A percentile compares a stretch with the other conserved stretches of the same genome.
Evolutionary conservation across 1,139 yeast species (phyloP).

Genomic region (Meyerozyma smithsonii): DNA sequence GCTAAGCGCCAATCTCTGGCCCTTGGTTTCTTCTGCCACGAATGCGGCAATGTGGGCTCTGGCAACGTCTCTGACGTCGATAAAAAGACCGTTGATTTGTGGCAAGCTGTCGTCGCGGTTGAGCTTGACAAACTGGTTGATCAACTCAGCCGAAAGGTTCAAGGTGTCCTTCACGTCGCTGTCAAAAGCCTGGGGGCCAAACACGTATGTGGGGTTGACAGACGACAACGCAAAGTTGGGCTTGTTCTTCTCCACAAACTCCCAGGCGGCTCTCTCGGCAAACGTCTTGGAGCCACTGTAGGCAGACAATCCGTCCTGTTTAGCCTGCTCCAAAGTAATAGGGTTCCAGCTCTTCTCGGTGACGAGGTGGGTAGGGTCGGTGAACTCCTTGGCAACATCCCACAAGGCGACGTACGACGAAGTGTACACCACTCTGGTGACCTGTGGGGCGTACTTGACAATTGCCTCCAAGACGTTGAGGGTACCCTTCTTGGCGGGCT

Average conservation of each 20-base stretch:
- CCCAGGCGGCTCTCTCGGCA: constrained; percentile 56
- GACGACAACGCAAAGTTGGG: constrained; percentile 41
- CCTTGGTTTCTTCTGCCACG: constrained; percentile 21
- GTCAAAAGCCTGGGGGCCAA: constrained; percentile 43
- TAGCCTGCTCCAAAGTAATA: constrained; percentile 28
- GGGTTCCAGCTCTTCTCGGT: constrained; percentile 38
- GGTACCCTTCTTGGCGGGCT: constrained; percentile 33
- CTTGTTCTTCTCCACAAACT: constrained; percentile 32
- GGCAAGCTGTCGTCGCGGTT: constrained; percentile 17
- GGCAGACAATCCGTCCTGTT: constrained; percentile 24
- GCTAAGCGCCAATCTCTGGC: constrained; percentile 24
- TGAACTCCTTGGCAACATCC: constrained; percentile 9
- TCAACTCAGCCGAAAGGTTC: constrained; percentile 32
- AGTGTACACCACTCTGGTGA: constrained; percentile 49
- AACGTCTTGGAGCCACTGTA: constrained; percentile 50
- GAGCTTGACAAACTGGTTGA: constrained; percentile 21
- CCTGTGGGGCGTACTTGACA: constrained; percentile 39
- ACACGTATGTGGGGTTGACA: constrained; percentile 48
- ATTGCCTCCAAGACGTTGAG: constrained; percentile 25
- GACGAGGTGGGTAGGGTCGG: constrained; percentile 10
- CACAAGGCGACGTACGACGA: constrained; percentile 47
- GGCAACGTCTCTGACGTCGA: constrained; percentile 41
- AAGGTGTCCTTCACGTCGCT: constrained; percentile 24
- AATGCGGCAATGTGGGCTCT: constrained; percentile 34
- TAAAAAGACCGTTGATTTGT: constrained; percentile 23